Percentiles rank a stretch among this genome's conserved stretches.
phyloP scores from a whole-genome alignment of 2,329 filamentous ascomycete species.

The Ampelomyces quisqualis region DNA sequence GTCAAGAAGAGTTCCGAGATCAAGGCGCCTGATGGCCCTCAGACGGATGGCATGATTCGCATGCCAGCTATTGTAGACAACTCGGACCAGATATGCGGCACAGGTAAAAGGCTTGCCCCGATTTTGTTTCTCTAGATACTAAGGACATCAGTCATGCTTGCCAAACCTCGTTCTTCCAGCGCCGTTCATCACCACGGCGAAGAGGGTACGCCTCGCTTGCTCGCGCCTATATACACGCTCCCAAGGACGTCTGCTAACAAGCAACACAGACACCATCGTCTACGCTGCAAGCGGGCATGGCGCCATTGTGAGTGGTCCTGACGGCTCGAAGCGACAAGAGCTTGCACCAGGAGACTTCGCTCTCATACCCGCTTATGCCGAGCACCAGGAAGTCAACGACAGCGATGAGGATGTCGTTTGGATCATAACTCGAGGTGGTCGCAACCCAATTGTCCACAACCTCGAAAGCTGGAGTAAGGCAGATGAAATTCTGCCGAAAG shows the following conservation, averaged over 20 bases:
- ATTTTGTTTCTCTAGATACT: not conserved
- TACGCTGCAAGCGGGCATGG: slow-evolving; percentile 65
- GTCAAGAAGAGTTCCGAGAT: slow-evolving; percentile 35
- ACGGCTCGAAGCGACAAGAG: slow-evolving; percentile 58
- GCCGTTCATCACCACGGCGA: slow-evolving; percentile 69
- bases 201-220: slow-evolving; percentile 54
- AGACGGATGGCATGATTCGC: slow-evolving; percentile 53
- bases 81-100: slow-evolving; percentile 66
- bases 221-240: not conserved
- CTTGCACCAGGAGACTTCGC: slow-evolving; percentile 68
- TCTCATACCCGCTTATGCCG: slow-evolving; percentile 67
- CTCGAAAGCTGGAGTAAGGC: slow-evolving; percentile 60
- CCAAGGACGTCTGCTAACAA: slow-evolving; percentile 1
- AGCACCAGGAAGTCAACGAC: slow-evolving; percentile 70
- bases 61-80: slow-evolving; percentile 63
- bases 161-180: slow-evolving; percentile 62
- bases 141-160: slow-evolving; percentile 56
- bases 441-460: slow-evolving; percentile 62
- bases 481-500: slow-evolving; percentile 12
- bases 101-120: slow-evolving; percentile 51
- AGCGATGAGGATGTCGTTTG: slow-evolving; percentile 64
- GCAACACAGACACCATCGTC: slow-evolving; percentile 62
- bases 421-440: slow-evolving; percentile 65
- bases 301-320: slow-evolving; percentile 57
- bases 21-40: slow-evolving; percentile 45